A percentile compares a stretch with the other conserved stretches of the same genome.
These are phyloP conservation scores for Podosphaera xanthii DNA, from an alignment of 2,329 filamentous ascomycete species.

Conservation along the genomic window DNA sequence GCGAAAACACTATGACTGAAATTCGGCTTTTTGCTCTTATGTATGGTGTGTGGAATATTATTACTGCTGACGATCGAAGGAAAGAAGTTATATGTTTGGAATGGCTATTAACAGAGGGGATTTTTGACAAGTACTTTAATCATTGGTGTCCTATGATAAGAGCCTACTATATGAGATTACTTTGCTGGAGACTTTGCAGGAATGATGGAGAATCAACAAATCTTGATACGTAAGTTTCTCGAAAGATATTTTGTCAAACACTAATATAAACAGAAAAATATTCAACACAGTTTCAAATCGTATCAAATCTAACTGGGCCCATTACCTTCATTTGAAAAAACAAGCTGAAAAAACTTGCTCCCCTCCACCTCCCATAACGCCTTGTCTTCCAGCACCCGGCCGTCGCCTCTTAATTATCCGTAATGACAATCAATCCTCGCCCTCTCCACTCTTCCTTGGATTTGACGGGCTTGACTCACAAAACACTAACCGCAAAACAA, in stretches of 20 bases:
- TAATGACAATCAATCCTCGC: slow-evolving; percentile 28
- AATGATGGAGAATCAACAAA: slow-evolving; percentile 30
- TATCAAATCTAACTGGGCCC: slow-evolving; percentile 36
- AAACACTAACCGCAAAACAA: neutral
- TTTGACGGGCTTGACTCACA: slow-evolving; percentile 31
- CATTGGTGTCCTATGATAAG: slow-evolving; percentile 66
- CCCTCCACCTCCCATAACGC: slow-evolving; percentile 34
- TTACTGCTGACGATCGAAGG: slow-evolving; percentile 29
- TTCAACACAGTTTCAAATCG: slow-evolving; percentile 32
- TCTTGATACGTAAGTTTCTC: slow-evolving; percentile 29
- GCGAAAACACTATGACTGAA: slow-evolving; percentile 49
- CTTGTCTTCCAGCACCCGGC: slow-evolving; percentile 46
- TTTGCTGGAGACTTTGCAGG: slow-evolving; percentile 48
- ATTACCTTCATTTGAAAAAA: slow-evolving; percentile 36
- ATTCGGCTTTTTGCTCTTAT: slow-evolving; percentile 46
- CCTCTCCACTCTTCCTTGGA: slow-evolving; percentile 27
- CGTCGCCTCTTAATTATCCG: slow-evolving; percentile 46
- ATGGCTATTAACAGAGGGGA: slow-evolving; percentile 35
- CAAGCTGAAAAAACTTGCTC: slow-evolving; percentile 26
- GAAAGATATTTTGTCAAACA: neutral
- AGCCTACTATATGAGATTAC: slow-evolving; percentile 47
- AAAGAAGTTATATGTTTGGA: slow-evolving; percentile 37
- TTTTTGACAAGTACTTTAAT: slow-evolving; percentile 45
- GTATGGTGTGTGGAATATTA: slow-evolving; percentile 38
- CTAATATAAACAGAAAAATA: slow-evolving; percentile 26